Evolutionary conservation across 495 filamentous ascomycete species (phyloP).

Genomic region (Penicillium mononematosum): DNA sequence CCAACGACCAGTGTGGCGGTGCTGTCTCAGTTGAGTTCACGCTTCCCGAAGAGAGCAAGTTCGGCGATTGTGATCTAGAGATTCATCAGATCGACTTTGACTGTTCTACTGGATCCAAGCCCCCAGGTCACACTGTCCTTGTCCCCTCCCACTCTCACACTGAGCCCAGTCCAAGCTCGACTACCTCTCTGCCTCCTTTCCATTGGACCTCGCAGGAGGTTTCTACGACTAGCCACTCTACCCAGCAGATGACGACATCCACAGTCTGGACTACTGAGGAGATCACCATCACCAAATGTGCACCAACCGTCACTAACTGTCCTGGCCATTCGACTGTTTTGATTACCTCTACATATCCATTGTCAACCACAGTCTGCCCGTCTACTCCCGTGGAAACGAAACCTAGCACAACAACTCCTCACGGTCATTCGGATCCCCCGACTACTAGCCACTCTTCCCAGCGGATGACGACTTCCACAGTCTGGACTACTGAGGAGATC

Average conservation of each 20-base stretch:
- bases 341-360: constrained; percentile 50
- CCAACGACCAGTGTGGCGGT: constrained; percentile 89
- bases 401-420: neutral
- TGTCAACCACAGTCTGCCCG: constrained; percentile 58
- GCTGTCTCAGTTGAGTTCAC: constrained; percentile 74
- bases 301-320: constrained; percentile 56
- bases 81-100: constrained; percentile 78
- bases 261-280: constrained; percentile 56
- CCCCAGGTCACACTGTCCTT: neutral
- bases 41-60: constrained; percentile 57
- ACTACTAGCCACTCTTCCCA: neutral
- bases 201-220: neutral
- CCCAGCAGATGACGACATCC: constrained; percentile 44
- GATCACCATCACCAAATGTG: constrained; percentile 57
- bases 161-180: constrained; percentile 15
- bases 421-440: too few relatives aligned
- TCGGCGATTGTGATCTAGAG: constrained; percentile 62
- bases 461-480: constrained; percentile 52
- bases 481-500: constrained; percentile 54
- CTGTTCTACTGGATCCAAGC: constrained; percentile 55
- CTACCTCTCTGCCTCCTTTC: neutral
- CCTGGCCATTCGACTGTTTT: constrained; percentile 50
- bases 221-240: neutral
- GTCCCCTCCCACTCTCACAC: constrained; percentile 12
- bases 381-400: neutral